Conservation (phyloP, 148 eudicot species). For the Rhododendron griersonianum region DNA sequence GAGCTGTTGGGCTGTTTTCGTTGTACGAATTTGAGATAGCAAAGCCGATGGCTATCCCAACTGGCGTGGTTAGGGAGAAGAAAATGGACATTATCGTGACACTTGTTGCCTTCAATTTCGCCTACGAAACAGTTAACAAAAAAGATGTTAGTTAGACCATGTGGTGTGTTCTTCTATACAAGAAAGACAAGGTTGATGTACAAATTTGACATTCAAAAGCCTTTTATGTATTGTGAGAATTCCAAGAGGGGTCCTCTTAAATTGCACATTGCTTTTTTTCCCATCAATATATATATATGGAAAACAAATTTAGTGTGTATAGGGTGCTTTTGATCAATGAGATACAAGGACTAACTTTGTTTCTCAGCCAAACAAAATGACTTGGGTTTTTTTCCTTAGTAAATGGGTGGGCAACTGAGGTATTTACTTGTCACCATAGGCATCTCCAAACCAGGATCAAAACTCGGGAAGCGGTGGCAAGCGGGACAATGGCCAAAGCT, state of each 20-base stretch:
- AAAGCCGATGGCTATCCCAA: constrained; percentile 19
- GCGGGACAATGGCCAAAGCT: neutral
- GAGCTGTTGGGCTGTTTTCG: constrained; percentile 19
- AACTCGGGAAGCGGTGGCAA: neutral
- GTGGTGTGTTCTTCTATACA: neutral
- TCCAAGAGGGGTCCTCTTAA: no score
- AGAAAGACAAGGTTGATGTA: neutral
- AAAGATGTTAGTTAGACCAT: neutral
- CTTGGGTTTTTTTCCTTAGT: no score
- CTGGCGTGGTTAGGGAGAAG: constrained; percentile 22
- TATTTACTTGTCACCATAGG: neutral
- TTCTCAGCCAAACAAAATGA: no score
- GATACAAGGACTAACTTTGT: no score
- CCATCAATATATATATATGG: no score
- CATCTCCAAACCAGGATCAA: neutral
- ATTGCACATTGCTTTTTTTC: no score
- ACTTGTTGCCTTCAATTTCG: constrained; percentile 15
- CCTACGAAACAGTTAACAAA: neutral
- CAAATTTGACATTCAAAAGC: neutral
- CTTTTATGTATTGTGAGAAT: no score
- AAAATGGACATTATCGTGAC: constrained; percentile 19
- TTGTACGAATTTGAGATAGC: constrained; percentile 19
- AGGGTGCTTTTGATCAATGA: no score
- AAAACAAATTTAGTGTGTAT: no score
- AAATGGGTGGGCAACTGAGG: no score